Evolutionary conservation across 83 land plant genomes (phyloP).

Genomic region (Diphasiastrum complanatum): DNA sequence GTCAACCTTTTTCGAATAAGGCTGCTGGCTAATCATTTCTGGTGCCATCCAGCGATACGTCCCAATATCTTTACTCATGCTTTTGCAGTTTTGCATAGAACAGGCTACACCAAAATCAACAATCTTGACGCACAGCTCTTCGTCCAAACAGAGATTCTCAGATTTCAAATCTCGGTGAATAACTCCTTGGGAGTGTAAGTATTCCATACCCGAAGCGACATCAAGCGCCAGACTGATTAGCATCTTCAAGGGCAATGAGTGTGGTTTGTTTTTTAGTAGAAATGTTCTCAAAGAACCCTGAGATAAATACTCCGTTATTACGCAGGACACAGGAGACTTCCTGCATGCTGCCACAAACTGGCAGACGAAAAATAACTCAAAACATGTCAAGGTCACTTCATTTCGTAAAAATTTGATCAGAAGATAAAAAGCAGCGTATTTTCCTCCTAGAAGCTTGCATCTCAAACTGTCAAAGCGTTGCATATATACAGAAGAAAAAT

Average conservation of each 20-base stretch:
- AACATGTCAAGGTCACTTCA: no score
- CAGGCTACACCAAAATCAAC: conserved; percentile 54
- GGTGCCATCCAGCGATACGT: conserved; percentile 97
- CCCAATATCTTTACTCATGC: conserved; percentile 50
- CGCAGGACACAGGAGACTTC: conserved; percentile 8
- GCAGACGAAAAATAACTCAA: no score
- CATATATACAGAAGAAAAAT: no score
- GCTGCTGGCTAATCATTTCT: conserved; percentile 74
- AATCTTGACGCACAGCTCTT: conserved; percentile 8
- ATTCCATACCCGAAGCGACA: conserved; percentile 9
- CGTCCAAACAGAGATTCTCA: conserved; percentile 3
- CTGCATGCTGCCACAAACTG: conserved; percentile 17
- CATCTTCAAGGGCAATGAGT: conserved; percentile 5
- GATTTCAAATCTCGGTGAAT: conserved; percentile 11
- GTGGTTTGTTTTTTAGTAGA: conserved; percentile 5
- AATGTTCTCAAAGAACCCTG: conserved; percentile 1
- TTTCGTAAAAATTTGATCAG: no score
- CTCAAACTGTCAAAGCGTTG: no score
- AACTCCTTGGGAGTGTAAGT: conserved; percentile 7
- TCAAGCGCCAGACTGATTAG: conserved; percentile 1
- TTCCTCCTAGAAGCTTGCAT: no score
- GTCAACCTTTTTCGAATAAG: conserved; percentile 68
- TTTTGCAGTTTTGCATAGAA: conserved; percentile 46
- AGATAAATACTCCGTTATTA: conserved; percentile 6
- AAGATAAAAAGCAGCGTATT: no score